Conservation (phyloP, 345 rosid genomes). For the Citrus inodora region DNA sequence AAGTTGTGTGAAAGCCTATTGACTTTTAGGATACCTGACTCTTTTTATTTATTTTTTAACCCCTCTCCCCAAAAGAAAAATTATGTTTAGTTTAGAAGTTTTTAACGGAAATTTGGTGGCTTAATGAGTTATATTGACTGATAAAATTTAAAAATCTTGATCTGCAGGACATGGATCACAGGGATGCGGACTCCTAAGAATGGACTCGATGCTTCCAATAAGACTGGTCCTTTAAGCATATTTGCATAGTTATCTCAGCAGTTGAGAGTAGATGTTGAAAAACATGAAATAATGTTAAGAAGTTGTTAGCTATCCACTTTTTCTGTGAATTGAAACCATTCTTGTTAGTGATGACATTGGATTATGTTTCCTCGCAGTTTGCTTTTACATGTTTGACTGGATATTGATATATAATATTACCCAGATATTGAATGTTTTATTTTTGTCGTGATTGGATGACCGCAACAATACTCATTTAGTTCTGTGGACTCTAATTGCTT, state of each 20-base stretch:
- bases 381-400: slow-evolving; percentile 4
- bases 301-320: slow-evolving; percentile 2
- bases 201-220: slow-evolving; percentile 56
- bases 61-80: no score
- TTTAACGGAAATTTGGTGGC: background rate
- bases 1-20: background rate
- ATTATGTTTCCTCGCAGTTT: background rate
- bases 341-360: background rate
- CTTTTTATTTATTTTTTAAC: background rate
- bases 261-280: slow-evolving; percentile 1
- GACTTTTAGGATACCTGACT: background rate
- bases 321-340: slow-evolving; percentile 7
- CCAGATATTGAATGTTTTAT: background rate
- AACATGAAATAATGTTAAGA: slow-evolving; percentile 5
- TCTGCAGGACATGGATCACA: slow-evolving; percentile 62
- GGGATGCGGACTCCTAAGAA: slow-evolving; percentile 55
- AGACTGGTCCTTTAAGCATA: slow-evolving; percentile 76
- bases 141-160: slow-evolving; percentile 1
- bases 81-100: background rate
- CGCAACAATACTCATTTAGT: background rate
- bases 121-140: background rate
- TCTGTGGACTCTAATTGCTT: background rate
- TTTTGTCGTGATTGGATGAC: background rate
- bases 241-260: slow-evolving; percentile 35
- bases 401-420: slow-evolving; percentile 5